Evolutionary conservation across 257 asterid species (phyloP), one percentile per base, ranked within the genome.

Genomic region (Gentiana straminea): DNA sequence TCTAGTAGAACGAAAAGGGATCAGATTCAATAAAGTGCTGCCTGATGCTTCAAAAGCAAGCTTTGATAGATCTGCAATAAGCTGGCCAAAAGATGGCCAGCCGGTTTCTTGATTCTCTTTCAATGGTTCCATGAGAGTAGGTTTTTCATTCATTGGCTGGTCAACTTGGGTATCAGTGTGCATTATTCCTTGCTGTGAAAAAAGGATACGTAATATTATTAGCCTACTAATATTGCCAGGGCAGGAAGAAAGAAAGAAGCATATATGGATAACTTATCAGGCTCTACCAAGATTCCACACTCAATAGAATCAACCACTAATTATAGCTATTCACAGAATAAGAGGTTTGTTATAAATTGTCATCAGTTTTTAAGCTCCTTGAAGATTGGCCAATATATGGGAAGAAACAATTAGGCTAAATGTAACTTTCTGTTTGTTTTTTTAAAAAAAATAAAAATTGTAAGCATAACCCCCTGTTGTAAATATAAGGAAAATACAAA

Each of bases 31-130:
- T 61, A 83, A 55, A 63, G 80, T 52, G 68, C 72, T 55, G 34
- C 77, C 71, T 32, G 80, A n/a, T 39, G 89, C 71, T 81, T 85
- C 97, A 33, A 80, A 36, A 8, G 84, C 70, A 12, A 88, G 69
- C 65, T 83, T 85, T 63, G 77, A 71, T 38, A 92, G 76, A 77
- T 88, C 97, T 68, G 71, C 61, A 3, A 88, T 12, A 5, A 92
- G 80, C 76, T 88, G 97, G 51, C 94, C 91, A 8, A 92, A 85
- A 24, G 95, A 88, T 7, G 95, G 95, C 95, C 97, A 88, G 39
- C 82, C 89, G 44, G 89, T 81, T 81, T 63, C 95, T 13, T 75
- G 79, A 62, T 80, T 93, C 5, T 78, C 90, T 72, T 81, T 81
- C 54, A 55, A 64, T 9, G 73, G 57, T 61, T 63, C 73, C 32